Base-by-base conservation (phyloP, 202 grass and related monocot genomes). In the Schoenoplectus tabernaemontani region DNA sequence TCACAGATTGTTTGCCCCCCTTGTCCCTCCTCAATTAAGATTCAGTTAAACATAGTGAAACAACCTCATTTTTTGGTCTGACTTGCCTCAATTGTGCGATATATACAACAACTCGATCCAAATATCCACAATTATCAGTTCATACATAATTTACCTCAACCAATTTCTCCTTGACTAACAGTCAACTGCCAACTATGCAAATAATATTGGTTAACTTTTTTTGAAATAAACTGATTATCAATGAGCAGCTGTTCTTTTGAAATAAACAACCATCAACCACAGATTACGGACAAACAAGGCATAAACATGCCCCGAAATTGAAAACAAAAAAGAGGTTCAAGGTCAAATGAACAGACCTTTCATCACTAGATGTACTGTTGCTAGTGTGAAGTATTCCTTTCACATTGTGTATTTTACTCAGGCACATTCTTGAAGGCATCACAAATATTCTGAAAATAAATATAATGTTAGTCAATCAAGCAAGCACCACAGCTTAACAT, bases 381-480 rank as follows among this genome's bases (percentile, higher is more conserved):
- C 85, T 84, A 64, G 85, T 12, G 30, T 85, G 83, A 17, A 99
- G 86, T 38, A 88, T 78, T 19, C 88, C 91, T 59, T 93, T 99
- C 32, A 76, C 83, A 63, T 95, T 95, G 83, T 99, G 96, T 82
- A 83, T 89, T 53, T 88, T 84, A 82, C 70, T 99, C 59, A 99
- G 84, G 70, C 91, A 95, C 91, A 95, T 95, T 83, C 85, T 87
- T 39, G 92, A 86, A 58, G 96, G 96, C 89, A 98, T 92, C 58
- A 99, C 96, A 78, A 95, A 93, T 38, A 95, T 78, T 70, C 91
- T 95, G 84, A 9, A 86, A 57, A 82, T 5, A 83, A 38, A 51
- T 81, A 69, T 1, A 48, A 48, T 12, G 44, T 12, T 2, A 3
- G 16, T 50, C 44, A 9, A 50, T 50, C 47, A 50, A 50, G 10